A percentile compares a stretch with the other conserved stretches of the same genome.
These are phyloP conservation scores for Blepharisma undulans DNA, from an alignment of 169 alveolate genomes.

Conservation along the genomic window DNA sequence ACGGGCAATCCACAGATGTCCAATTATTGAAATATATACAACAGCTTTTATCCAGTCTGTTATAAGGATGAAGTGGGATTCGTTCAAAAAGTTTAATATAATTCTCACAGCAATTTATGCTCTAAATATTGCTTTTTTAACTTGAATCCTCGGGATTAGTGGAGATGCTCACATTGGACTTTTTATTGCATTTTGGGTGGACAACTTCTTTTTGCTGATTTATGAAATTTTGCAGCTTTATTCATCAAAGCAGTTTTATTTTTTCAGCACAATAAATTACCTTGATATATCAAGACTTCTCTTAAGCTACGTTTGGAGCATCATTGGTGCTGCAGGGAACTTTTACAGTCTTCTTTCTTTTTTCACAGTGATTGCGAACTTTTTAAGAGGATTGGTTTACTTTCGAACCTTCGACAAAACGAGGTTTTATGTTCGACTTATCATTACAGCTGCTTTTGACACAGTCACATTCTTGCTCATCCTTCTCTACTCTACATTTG, in stretches of 20 bases:
- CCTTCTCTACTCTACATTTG: neutral
- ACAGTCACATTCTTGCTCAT: neutral
- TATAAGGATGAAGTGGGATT: neutral
- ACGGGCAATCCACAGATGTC: neutral
- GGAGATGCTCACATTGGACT: neutral
- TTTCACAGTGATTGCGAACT: neutral
- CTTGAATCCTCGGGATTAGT: neutral
- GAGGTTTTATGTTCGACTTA: neutral
- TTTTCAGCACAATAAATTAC: neutral
- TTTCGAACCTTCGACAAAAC: conserved; percentile 13
- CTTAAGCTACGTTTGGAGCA: neutral
- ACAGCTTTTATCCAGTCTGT: neutral
- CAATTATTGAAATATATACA: neutral
- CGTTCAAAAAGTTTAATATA: neutral
- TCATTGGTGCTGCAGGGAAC: neutral
- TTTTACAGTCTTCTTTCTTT: neutral
- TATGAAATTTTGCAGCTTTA: neutral
- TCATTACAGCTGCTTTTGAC: neutral
- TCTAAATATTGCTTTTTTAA: neutral
- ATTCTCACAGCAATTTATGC: neutral
- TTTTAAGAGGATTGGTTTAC: neutral
- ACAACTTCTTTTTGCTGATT: neutral
- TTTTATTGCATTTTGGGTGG: neutral
- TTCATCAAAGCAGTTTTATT: neutral
- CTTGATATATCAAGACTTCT: neutral